phyloP scores from a whole-genome alignment of 2,329 filamentous ascomycete species.

The Ustilaginoidea virens region DNA sequence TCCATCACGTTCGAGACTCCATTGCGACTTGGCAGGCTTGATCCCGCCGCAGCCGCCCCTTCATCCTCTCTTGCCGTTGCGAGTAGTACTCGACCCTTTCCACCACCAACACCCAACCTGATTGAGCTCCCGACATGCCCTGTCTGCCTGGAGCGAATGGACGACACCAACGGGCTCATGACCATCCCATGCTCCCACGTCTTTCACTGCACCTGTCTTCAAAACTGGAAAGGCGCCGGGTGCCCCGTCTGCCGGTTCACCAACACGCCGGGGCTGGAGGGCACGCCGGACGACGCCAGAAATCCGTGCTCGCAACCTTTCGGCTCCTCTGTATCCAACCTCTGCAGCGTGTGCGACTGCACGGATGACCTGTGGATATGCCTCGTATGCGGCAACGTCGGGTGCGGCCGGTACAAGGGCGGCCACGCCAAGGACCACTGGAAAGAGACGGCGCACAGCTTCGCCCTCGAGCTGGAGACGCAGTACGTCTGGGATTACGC shows the following conservation, averaged over 20 bases:
- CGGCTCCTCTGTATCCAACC: slow-evolving; percentile 44
- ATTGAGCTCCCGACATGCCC: slow-evolving; percentile 91
- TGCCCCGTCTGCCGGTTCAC: slow-evolving; percentile 94
- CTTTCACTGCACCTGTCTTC: slow-evolving; percentile 89
- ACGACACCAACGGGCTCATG: slow-evolving; percentile 85
- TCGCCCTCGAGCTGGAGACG: slow-evolving; percentile 81
- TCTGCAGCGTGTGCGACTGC: slow-evolving; percentile 71
- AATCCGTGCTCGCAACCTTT: slow-evolving; percentile 40
- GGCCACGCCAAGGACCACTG: slow-evolving; percentile 90
- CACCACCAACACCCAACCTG: slow-evolving; percentile 61
- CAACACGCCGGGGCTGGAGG: slow-evolving; percentile 22
- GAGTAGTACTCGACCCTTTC: slow-evolving; percentile 40
- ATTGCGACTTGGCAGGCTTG: slow-evolving; percentile 29
- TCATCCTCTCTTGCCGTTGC: slow-evolving; percentile 24
- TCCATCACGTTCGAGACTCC: slow-evolving; percentile 72
- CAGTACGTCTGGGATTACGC: slow-evolving; percentile 98
- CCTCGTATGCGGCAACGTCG: slow-evolving; percentile 80
- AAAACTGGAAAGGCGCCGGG: slow-evolving; percentile 88
- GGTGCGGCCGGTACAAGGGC: slow-evolving; percentile 86
- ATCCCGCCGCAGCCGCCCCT: slow-evolving; percentile 38
- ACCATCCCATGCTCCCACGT: slow-evolving; percentile 96
- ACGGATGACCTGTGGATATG: slow-evolving; percentile 86
- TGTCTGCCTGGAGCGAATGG: slow-evolving; percentile 94
- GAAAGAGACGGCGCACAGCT: slow-evolving; percentile 78
- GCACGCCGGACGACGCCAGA: slow-evolving; percentile 24